Evolutionary conservation across 2,329 filamentous ascomycete genomes (phyloP).

Genomic region (Bipolaris victoriae): DNA sequence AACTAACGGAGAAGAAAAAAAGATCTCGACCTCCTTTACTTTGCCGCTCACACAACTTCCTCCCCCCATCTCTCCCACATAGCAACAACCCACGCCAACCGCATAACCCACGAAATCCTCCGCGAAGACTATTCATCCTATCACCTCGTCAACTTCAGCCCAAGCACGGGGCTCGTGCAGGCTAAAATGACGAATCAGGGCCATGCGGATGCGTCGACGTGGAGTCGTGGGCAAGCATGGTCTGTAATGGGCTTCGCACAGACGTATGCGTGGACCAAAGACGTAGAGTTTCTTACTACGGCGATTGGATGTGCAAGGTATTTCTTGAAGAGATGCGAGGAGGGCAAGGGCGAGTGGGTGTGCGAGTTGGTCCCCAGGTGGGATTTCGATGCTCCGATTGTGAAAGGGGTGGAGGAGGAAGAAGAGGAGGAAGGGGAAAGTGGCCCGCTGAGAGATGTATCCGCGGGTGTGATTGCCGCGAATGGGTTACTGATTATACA

Average conservation of each 20-base stretch:
- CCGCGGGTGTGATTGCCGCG: constrained; percentile 51
- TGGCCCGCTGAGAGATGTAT: constrained; percentile 47
- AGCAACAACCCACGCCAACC: constrained; percentile 49
- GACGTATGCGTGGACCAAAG: constrained; percentile 56
- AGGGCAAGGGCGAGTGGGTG: constrained; percentile 38
- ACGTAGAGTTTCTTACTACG: constrained; percentile 52
- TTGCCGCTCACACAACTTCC: constrained; percentile 40
- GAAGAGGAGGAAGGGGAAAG: constrained; percentile 34
- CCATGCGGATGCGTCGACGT: constrained; percentile 52
- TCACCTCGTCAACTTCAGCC: constrained; percentile 57
- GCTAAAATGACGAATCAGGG: constrained; percentile 59
- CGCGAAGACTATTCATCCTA: constrained; percentile 46
- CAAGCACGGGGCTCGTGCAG: constrained; percentile 52
- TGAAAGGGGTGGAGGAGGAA: background rate
- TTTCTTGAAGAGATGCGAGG: constrained; percentile 53
- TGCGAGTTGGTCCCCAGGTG: constrained; percentile 52
- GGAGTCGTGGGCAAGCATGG: constrained; percentile 60
- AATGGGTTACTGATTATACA: constrained; percentile 52
- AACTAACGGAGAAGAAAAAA: background rate
- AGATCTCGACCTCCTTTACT: constrained; percentile 51
- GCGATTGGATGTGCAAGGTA: constrained; percentile 55
- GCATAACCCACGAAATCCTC: constrained; percentile 45
- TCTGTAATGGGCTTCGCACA: constrained; percentile 57
- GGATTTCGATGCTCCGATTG: constrained; percentile 59
- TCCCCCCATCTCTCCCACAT: constrained; percentile 43